phyloP scores from a whole-genome alignment of 2,329 filamentous ascomycete genomes.

The Hypoxylon sp. region DNA sequence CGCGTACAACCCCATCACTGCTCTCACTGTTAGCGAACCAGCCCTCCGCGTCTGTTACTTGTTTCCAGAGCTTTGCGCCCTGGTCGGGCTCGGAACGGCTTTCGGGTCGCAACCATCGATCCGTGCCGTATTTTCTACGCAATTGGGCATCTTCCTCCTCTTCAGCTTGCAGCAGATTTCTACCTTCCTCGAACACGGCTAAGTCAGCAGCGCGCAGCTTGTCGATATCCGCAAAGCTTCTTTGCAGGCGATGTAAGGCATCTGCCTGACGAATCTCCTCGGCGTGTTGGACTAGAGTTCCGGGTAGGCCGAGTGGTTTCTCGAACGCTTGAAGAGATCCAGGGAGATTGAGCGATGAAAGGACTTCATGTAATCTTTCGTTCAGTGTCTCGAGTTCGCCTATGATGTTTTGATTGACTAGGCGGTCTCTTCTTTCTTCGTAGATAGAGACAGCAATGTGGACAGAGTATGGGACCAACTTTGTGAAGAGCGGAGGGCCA shows the following conservation, averaged over 20 bases:
- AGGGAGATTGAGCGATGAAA: constrained; percentile 87
- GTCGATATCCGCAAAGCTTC: constrained; percentile 88
- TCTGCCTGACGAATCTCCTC: constrained; percentile 95
- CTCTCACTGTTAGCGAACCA: constrained; percentile 79
- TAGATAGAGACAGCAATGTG: constrained; percentile 97
- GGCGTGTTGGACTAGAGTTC: constrained; percentile 86
- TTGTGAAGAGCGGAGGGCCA: constrained; percentile 87
- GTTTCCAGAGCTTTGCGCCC: constrained; percentile 77
- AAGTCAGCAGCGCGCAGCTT: constrained; percentile 87
- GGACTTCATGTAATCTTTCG: constrained; percentile 79
- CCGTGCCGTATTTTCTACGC: constrained; percentile 84
- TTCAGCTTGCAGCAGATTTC: constrained; percentile 81
- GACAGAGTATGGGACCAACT: constrained; percentile 94
- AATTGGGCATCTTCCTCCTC: constrained; percentile 84
- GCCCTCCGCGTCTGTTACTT: constrained; percentile 83
- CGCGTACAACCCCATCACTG: constrained; percentile 74
- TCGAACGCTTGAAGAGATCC: constrained; percentile 94
- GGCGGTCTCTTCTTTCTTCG: constrained; percentile 88
- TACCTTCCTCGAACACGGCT: constrained; percentile 85
- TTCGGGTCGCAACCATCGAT: constrained; percentile 81
- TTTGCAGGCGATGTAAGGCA: constrained; percentile 80
- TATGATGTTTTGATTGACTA: constrained; percentile 90
- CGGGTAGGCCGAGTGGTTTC: constrained; percentile 91
- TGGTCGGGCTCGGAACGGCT: constrained; percentile 75
- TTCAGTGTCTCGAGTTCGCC: constrained; percentile 86